Conservation (phyloP, 1,284 basidiomycete species). For the Nidula niveotomentosa region DNA sequence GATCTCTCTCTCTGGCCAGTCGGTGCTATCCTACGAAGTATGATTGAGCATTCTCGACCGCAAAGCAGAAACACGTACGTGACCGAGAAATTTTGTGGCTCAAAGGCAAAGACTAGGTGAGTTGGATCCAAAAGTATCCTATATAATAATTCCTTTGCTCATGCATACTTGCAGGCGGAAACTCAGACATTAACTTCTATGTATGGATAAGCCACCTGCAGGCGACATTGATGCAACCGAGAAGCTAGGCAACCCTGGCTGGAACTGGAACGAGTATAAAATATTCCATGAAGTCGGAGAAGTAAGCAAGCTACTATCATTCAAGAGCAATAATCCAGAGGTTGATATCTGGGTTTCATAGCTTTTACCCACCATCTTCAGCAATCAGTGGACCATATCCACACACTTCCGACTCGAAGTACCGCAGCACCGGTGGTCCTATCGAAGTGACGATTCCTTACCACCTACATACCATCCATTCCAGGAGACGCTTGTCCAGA, state of each 20-base stretch:
- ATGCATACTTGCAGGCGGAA: background rate
- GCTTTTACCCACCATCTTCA: background rate
- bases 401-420: conserved; percentile 17
- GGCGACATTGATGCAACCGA: conserved; percentile 16
- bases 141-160: background rate
- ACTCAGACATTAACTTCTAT: background rate
- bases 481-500: conserved; percentile 18
- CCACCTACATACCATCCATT: conserved; percentile 19
- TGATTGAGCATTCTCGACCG: background rate
- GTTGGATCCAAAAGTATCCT: background rate
- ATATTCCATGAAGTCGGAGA: conserved; percentile 11
- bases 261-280: conserved; percentile 15
- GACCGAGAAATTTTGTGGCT: background rate
- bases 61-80: background rate
- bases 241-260: conserved; percentile 11
- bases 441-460: conserved; percentile 19
- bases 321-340: too few species aligned
- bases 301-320: background rate
- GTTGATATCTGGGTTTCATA: too few species aligned
- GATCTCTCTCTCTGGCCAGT: conserved; percentile 17
- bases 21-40: conserved; percentile 1
- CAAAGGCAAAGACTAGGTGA: background rate
- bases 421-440: conserved; percentile 18
- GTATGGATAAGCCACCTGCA: background rate
- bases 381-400: conserved; percentile 8